Evolutionary conservation across 2,329 filamentous ascomycete species (phyloP), one percentile per base, ranked within the genome.

Genomic region (Hymenoscyphus infarciens): DNA sequence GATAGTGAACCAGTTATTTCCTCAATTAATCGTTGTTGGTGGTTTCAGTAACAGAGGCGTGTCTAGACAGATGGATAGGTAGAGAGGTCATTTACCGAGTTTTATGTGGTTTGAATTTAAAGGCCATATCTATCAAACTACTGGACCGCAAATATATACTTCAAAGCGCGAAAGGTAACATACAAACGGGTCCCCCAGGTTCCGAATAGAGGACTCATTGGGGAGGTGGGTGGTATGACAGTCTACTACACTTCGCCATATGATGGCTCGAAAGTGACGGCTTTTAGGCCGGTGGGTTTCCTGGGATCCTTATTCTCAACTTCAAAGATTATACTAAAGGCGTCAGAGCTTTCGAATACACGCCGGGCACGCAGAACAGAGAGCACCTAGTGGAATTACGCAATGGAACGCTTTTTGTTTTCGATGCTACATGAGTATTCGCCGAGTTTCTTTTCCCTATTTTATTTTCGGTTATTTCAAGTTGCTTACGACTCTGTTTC

Each of bases 211-310:
- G 69, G 69, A 3, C 75, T 76, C 45, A 72, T 74, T 56, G 64
- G 67, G 5, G 64, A 68, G 31, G 68, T 66, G 7, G 75, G 74
- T n/a, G 75, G 75, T 16, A 75, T 76, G 74, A 75, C 74, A 1
- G 70, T 77, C 13, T 76, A 76, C 65, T 76, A 76, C 59, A 71
- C 65, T 10, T 71, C 72, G n/a, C 70, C 72, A 68, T 65, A 70
- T 56, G 66, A 65, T 15, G 57, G 72, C 29, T 55, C 56, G 1
- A 79, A 78, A 61, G 75, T 77, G 16, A 78, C 76, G 7, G 77
- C 76, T n/a, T 78, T 78, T 66, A 76, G 77, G 61, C 62, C 58
- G 22, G 62, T 63, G 45, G 6, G 54, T 49, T 25, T n/a, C 19
- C 3, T 49, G 1, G 11, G n/a, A 5, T 19, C 13, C 13, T 5